Conservation (phyloP, 1,139 yeast species). For the Yamadazyma dushanensis region DNA sequence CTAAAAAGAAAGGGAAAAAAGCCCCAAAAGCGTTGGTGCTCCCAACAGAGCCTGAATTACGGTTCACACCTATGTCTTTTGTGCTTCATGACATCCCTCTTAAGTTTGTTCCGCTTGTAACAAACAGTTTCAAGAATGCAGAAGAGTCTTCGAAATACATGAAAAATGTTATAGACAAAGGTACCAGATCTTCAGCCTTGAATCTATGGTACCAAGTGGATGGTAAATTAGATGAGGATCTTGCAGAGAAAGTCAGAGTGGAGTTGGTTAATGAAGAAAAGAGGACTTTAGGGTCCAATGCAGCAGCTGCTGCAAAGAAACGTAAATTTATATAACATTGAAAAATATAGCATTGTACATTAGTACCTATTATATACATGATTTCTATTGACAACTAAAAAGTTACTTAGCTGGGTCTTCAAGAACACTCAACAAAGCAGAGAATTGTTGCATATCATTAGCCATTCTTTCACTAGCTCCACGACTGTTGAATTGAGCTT, state of each 20-base stretch:
- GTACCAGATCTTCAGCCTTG: conserved; percentile 60
- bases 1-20: conserved; percentile 19
- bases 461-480: conserved; percentile 37
- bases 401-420: conserved; percentile 10
- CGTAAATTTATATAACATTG: too few relatives aligned
- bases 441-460: conserved; percentile 25
- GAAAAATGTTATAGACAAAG: conserved; percentile 59
- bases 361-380: conserved; percentile 12
- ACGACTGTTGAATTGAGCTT: conserved; percentile 34
- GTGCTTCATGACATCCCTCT: conserved; percentile 63
- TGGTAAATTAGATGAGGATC: conserved; percentile 65
- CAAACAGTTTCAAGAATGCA: conserved; percentile 62
- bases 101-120: conserved; percentile 66
- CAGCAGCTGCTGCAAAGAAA: conserved; percentile 24
- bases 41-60: conserved; percentile 42
- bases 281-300: conserved; percentile 37
- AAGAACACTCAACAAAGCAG: conserved; percentile 16
- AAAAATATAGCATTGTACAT: too few relatives aligned
- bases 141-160: conserved; percentile 60
- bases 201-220: conserved; percentile 86
- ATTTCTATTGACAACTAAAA: background rate
- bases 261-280: conserved; percentile 42
- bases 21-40: conserved; percentile 24
- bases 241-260: conserved; percentile 50
- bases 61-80: conserved; percentile 65